A percentile compares a stretch with the other conserved stretches of the same genome.
Evolutionary conservation across 192 early-diverging fungal genomes (phyloP).

Genomic region (Geranomyces variabilis): DNA sequence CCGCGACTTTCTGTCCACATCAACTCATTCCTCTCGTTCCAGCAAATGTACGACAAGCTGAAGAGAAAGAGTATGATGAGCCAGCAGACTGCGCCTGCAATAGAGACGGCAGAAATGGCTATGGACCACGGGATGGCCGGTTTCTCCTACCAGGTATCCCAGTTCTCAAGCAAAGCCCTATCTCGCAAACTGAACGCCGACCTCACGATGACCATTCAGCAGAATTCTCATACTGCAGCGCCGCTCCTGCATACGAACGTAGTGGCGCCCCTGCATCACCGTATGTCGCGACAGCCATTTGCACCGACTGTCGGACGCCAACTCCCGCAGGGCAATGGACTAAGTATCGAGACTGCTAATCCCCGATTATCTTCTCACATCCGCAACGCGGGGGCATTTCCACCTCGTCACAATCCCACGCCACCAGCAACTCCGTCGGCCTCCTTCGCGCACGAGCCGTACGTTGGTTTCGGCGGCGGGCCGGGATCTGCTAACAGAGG

Average conservation of each 20-base stretch:
- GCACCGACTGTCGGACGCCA: neutral
- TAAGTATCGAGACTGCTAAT: neutral
- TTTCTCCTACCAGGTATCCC: too few species aligned
- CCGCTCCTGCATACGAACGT: neutral
- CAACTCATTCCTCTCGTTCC: neutral
- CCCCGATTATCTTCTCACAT: neutral
- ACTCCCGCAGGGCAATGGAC: neutral
- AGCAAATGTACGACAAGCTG: slow-evolving; percentile 50
- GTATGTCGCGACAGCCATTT: neutral
- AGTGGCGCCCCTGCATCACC: too few species aligned
- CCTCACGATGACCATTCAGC: neutral
- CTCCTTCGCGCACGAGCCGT: neutral
- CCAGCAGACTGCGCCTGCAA: slow-evolving; percentile 9
- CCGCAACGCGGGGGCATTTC: neutral
- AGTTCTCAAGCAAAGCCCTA: neutral
- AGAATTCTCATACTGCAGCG: neutral
- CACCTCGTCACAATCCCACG: neutral
- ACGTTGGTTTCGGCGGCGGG: neutral
- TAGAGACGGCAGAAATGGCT: neutral
- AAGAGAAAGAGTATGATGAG: slow-evolving; percentile 37
- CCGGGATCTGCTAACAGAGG: neutral
- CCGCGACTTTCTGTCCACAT: neutral
- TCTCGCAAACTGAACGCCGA: neutral
- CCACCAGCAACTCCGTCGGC: slow-evolving; percentile 5
- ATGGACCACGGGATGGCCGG: too few species aligned